Conservation (phyloP, 352 stramenopile species). For the Pythium aphanidermatum region DNA sequence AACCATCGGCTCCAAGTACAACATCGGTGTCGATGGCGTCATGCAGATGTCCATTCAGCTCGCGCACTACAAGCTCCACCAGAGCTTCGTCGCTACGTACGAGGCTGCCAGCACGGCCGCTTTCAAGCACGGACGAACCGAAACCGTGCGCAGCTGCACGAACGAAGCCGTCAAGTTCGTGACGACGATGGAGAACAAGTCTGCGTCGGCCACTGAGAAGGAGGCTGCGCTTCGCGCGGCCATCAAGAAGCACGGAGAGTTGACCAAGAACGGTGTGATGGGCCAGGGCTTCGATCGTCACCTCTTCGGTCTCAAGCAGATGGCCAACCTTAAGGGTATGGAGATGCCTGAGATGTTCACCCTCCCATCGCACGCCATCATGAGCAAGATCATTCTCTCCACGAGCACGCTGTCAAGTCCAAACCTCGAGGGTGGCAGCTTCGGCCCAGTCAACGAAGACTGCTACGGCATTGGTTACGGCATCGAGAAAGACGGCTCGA, state of each 20-base stretch:
- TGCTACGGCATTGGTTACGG: slow-evolving; percentile 90
- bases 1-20: slow-evolving; percentile 52
- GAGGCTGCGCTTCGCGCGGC: slow-evolving; percentile 52
- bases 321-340: slow-evolving; percentile 54
- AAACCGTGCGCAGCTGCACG: slow-evolving; percentile 87
- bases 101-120: slow-evolving; percentile 84
- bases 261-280: slow-evolving; percentile 90
- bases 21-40: slow-evolving; percentile 84
- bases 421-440: slow-evolving; percentile 82
- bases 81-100: slow-evolving; percentile 83
- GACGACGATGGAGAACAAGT: slow-evolving; percentile 54
- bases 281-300: slow-evolving; percentile 88
- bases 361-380: slow-evolving; percentile 63
- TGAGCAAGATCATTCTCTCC: slow-evolving; percentile 89
- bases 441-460: slow-evolving; percentile 84
- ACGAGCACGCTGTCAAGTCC: slow-evolving; percentile 85
- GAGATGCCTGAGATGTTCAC: slow-evolving; percentile 73
- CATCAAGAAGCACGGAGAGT: slow-evolving; percentile 83
- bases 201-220: slow-evolving; percentile 51
- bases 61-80: slow-evolving; percentile 78
- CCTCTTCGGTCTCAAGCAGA: slow-evolving; percentile 72
- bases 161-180: slow-evolving; percentile 80
- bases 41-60: slow-evolving; percentile 91
- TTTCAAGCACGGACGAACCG: slow-evolving; percentile 90
- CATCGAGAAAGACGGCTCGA: slow-evolving; percentile 75